Evolutionary conservation across 164 flowering plant species (phyloP).

Genomic region (Nelumbo lutea): DNA sequence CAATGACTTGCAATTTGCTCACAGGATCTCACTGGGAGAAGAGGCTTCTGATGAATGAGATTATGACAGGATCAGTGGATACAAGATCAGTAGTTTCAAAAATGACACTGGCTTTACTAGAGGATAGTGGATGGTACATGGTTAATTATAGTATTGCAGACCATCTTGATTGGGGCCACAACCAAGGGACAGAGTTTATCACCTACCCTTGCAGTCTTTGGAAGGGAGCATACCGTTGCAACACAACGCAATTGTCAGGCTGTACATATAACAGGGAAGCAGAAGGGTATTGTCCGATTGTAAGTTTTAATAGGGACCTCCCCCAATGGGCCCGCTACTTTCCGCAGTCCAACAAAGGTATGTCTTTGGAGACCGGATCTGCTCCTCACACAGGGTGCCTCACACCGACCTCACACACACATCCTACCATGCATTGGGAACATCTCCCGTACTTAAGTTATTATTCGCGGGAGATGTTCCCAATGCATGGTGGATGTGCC

Average conservation of each 20-base stretch:
- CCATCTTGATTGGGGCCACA: conserved; percentile 91
- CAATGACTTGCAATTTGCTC: neutral
- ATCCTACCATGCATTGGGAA: too few species aligned
- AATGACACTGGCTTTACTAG: conserved; percentile 94
- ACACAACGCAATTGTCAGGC: conserved; percentile 92
- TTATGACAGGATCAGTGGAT: conserved; percentile 99
- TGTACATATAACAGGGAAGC: conserved; percentile 99
- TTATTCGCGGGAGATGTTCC: too few species aligned
- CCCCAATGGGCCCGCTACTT: conserved; percentile 98
- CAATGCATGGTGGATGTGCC: too few species aligned
- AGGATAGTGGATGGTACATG: conserved; percentile 98
- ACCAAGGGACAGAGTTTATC: conserved; percentile 94
- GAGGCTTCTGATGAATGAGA: conserved; percentile 97
- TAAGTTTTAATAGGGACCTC: conserved; percentile 81
- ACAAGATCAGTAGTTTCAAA: conserved; percentile 96
- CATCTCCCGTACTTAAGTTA: too few species aligned
- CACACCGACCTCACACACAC: too few species aligned
- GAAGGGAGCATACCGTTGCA: conserved; percentile 98
- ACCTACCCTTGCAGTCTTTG: conserved; percentile 89
- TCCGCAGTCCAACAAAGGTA: conserved; percentile 94
- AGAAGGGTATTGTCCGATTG: conserved; percentile 98
- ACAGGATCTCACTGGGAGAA: conserved; percentile 99
- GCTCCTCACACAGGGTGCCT: too few species aligned
- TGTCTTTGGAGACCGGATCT: neutral
- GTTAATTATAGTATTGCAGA: conserved; percentile 98